A percentile compares a stretch with the other conserved stretches of the same genome.
These are phyloP conservation scores for Oidiodendron maius DNA, from an alignment of 495 filamentous ascomycete genomes.

Conservation along the genomic window DNA sequence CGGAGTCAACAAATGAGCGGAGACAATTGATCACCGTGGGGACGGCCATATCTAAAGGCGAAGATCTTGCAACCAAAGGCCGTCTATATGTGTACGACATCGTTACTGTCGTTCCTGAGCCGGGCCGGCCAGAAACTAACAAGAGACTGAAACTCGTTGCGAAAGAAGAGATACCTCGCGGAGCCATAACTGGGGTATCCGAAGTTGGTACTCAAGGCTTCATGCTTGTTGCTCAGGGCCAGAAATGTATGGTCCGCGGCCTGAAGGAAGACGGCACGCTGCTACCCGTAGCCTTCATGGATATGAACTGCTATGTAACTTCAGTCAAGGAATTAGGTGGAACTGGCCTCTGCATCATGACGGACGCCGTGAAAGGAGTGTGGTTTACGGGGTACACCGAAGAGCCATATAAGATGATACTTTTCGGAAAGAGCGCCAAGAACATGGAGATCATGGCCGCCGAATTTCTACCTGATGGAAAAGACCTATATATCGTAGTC, in stretches of 20 bases:
- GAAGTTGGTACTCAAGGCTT: slow-evolving; percentile 89
- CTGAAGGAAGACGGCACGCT: slow-evolving; percentile 90
- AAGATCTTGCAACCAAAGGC: slow-evolving; percentile 82
- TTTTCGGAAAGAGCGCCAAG: slow-evolving; percentile 80
- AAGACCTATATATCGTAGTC: slow-evolving; percentile 74
- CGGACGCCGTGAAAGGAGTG: slow-evolving; percentile 85
- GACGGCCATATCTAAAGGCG: slow-evolving; percentile 75
- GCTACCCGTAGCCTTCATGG: slow-evolving; percentile 94
- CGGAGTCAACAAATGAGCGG: slow-evolving; percentile 82
- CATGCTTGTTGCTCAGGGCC: slow-evolving; percentile 85
- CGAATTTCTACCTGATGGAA: slow-evolving; percentile 84
- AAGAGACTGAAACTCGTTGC: slow-evolving; percentile 78
- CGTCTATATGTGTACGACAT: slow-evolving; percentile 87
- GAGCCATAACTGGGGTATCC: slow-evolving; percentile 85
- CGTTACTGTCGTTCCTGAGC: slow-evolving; percentile 84
- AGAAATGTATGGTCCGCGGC: slow-evolving; percentile 94
- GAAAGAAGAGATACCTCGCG: slow-evolving; percentile 80
- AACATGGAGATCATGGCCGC: slow-evolving; percentile 73
- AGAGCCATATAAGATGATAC: slow-evolving; percentile 89
- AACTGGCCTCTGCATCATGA: slow-evolving; percentile 77
- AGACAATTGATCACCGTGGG: slow-evolving; percentile 77
- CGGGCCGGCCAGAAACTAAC: slow-evolving; percentile 75
- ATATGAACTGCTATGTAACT: slow-evolving; percentile 89
- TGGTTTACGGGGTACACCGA: slow-evolving; percentile 95
- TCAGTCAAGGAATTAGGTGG: slow-evolving; percentile 73